Evolutionary conservation across 495 filamentous ascomycete genomes (phyloP).

Genomic region (Hypoxylon fuscum): DNA sequence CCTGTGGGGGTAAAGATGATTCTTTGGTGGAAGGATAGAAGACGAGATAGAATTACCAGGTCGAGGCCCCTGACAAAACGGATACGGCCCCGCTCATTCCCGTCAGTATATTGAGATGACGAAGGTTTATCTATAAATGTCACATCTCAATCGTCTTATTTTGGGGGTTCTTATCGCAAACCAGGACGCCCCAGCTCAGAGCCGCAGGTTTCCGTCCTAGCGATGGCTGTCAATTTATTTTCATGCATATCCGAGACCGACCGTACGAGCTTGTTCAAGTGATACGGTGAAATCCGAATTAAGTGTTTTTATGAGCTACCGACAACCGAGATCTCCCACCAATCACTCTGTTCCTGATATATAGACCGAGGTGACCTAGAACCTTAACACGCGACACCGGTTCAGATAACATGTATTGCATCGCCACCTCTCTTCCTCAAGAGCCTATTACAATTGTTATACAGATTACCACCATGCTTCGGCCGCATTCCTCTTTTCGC

Average conservation of each 20-base stretch:
- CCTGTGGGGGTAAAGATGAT: conserved; percentile 9
- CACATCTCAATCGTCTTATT: conserved; percentile 17
- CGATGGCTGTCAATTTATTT: conserved; percentile 27
- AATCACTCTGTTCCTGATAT: conserved; percentile 32
- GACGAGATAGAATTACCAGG: background rate
- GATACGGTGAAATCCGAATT: conserved; percentile 29
- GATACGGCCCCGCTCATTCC: conserved; percentile 13
- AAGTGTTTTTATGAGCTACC: conserved; percentile 32
- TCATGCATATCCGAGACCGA: conserved; percentile 35
- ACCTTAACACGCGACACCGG: conserved; percentile 23
- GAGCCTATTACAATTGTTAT: conserved; percentile 30
- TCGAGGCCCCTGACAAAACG: conserved; percentile 6
- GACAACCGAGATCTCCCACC: conserved; percentile 39
- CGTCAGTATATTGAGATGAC: conserved; percentile 31
- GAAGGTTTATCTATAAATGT: conserved; percentile 14
- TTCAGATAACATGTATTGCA: conserved; percentile 34
- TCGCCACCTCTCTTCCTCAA: conserved; percentile 14
- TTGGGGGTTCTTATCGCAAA: conserved; percentile 26
- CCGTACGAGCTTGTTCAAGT: conserved; percentile 21
- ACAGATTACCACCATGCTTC: conserved; percentile 31
- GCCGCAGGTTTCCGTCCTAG: conserved; percentile 33
- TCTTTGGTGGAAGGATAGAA: conserved; percentile 23
- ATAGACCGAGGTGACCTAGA: conserved; percentile 30
- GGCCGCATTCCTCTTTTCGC: conserved; percentile 10
- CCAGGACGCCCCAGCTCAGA: conserved; percentile 6